These are phyloP conservation scores for Xylariaceae sp. DNA, from an alignment of 2,329 filamentous ascomycete genomes.

Conservation along the genomic window DNA sequence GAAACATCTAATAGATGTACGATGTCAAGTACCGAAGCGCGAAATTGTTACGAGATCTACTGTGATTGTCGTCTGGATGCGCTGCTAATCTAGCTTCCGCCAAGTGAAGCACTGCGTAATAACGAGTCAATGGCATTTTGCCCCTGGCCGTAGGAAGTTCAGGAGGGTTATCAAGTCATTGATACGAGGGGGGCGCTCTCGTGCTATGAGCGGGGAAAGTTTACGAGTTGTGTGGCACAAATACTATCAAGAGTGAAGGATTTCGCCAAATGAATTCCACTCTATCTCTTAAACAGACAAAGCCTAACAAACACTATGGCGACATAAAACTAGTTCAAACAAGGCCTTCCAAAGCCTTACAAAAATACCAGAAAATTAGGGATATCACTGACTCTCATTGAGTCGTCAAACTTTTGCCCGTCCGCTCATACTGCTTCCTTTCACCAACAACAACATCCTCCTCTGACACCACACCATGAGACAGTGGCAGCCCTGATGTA, in stretches of 20 bases:
- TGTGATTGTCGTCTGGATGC: too few species aligned
- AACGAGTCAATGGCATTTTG: conserved; percentile 12
- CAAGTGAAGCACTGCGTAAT: background rate
- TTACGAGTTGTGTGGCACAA: background rate
- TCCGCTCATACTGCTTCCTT: background rate
- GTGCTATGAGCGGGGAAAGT: background rate
- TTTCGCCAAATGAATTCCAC: conserved; percentile 5
- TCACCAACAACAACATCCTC: too few species aligned
- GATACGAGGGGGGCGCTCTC: background rate
- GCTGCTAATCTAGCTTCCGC: conserved; percentile 15
- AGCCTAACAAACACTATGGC: conserved; percentile 15
- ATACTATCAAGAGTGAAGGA: background rate
- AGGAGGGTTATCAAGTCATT: background rate
- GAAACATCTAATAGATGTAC: too few species aligned
- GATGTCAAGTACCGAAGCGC: too few species aligned
- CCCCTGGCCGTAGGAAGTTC: background rate
- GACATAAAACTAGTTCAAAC: background rate
- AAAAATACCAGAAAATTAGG: background rate
- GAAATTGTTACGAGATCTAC: too few species aligned
- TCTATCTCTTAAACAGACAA: background rate
- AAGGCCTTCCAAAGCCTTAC: background rate
- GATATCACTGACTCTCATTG: conserved; percentile 14
- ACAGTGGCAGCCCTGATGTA: background rate
- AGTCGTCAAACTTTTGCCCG: conserved; percentile 12
- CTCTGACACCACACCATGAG: background rate